Percentiles rank a stretch among this genome's conserved stretches.
Conservation (phyloP, 2,329 filamentous ascomycete genomes). For the Fusarium scirpi region DNA sequence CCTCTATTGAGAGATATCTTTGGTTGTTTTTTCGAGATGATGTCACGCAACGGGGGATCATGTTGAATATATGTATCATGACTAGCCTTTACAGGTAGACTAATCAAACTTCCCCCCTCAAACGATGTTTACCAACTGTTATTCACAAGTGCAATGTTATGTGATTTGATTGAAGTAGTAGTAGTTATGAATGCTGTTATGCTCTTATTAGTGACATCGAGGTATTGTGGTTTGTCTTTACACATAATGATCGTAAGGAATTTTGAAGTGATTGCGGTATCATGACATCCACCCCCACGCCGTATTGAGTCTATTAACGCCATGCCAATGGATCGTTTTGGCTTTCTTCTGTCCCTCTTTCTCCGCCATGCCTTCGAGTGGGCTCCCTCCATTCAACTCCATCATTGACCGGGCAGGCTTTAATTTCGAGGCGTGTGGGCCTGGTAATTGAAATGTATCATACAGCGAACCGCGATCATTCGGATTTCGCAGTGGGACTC, state of each 20-base stretch:
- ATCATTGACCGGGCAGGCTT: conserved; percentile 45
- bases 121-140: conserved; percentile 29
- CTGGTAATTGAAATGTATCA: conserved; percentile 44
- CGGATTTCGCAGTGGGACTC: conserved; percentile 34
- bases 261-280: not conserved
- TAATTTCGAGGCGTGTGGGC: conserved; percentile 34
- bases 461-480: conserved; percentile 40
- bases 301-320: conserved; percentile 47
- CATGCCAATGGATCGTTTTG: conserved; percentile 47
- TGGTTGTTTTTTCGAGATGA: conserved; percentile 61
- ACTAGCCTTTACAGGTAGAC: conserved; percentile 58
- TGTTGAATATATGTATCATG: conserved; percentile 59
- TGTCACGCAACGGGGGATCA: conserved; percentile 57
- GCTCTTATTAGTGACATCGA: not conserved
- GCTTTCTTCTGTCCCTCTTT: conserved; percentile 32
- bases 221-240: not conserved
- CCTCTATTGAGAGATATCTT: conserved; percentile 55
- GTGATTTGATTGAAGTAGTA: not conserved
- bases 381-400: conserved; percentile 42
- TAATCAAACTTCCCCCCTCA: conserved; percentile 72
- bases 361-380: conserved; percentile 25
- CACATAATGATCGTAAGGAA: not conserved
- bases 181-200: not conserved
- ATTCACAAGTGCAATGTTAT: not conserved
- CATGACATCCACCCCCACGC: conserved; percentile 48